Conservation (phyloP, 2,329 filamentous ascomycete species). For the Fusarium sp. region DNA sequence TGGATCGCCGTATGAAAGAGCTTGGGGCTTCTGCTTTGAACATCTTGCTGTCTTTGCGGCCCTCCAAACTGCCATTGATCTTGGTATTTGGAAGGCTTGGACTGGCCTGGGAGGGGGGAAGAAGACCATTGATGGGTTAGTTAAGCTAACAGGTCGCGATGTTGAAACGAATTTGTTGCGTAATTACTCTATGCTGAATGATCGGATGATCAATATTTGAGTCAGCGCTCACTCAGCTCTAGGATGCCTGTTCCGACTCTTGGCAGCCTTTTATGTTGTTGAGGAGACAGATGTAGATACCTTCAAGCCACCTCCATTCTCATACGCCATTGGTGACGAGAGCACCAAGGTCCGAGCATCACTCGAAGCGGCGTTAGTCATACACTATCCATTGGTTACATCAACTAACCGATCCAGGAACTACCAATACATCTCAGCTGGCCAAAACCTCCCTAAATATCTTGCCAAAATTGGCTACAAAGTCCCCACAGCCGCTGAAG, state of each 20-base stretch:
- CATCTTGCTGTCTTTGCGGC: slow-evolving; percentile 35
- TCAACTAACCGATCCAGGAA: slow-evolving; percentile 3
- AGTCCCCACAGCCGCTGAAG: slow-evolving; percentile 19
- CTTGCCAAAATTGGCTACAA: slow-evolving; percentile 28
- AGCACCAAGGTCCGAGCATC: slow-evolving; percentile 37
- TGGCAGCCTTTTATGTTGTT: slow-evolving; percentile 37
- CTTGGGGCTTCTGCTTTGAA: slow-evolving; percentile 40
- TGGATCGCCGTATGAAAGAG: slow-evolving; percentile 32
- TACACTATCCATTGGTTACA: accelerated
- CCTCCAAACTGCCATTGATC: slow-evolving; percentile 26
- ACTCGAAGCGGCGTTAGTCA: slow-evolving; percentile 28
- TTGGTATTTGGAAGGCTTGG: slow-evolving; percentile 36
- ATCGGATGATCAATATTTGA: neutral
- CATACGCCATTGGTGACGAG: slow-evolving; percentile 35
- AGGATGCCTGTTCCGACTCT: slow-evolving; percentile 34
- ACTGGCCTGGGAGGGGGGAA: slow-evolving; percentile 11
- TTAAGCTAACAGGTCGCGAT: slow-evolving; percentile 7
- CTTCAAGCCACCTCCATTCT: slow-evolving; percentile 35
- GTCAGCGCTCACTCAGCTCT: neutral
- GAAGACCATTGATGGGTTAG: slow-evolving; percentile 31
- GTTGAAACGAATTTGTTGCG: slow-evolving; percentile 29
- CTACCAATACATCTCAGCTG: slow-evolving; percentile 35
- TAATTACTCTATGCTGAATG: neutral
- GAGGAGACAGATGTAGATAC: slow-evolving; percentile 32
- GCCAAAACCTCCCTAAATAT: slow-evolving; percentile 36